These are phyloP conservation scores for Macaranga tanarius DNA, from an alignment of 441 rosid genomes.

Conservation along the genomic window DNA sequence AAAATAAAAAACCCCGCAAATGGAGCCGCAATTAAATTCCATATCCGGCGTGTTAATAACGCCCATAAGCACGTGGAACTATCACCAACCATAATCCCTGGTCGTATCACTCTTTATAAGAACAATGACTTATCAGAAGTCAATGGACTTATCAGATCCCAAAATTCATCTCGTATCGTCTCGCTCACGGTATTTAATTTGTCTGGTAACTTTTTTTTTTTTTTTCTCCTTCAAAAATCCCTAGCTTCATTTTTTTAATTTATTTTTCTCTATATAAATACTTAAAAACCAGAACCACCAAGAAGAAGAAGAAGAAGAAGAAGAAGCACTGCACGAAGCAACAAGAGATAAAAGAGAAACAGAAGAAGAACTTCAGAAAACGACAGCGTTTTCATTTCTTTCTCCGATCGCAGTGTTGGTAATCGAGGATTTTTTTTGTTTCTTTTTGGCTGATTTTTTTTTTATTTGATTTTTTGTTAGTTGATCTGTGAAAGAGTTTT, in stretches of 20 bases:
- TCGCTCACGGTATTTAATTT: conserved; percentile 43
- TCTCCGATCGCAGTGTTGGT: conserved; percentile 27
- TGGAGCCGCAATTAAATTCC: conserved; percentile 24
- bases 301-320: neutral
- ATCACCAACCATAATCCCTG: accelerated
- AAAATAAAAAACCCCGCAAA: conserved; percentile 27
- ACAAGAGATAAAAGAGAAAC: conserved; percentile 1
- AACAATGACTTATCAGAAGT: accelerated
- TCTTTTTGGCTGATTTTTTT: neutral
- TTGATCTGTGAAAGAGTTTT: neutral
- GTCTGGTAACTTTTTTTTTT: conserved; percentile 33
- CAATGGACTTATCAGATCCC: conserved; percentile 8
- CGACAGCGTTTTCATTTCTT: neutral
- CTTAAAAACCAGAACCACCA: conserved; percentile 23
- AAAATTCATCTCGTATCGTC: conserved; percentile 30
- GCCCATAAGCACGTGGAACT: accelerated
- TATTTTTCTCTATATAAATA: conserved; percentile 46
- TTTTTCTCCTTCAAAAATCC: conserved; percentile 44
- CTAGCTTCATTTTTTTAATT: conserved; percentile 30
- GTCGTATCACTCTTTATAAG: conserved; percentile 15
- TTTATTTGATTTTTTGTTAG: neutral
- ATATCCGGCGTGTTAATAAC: conserved; percentile 24
- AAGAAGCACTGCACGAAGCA: neutral
- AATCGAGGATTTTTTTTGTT: neutral
- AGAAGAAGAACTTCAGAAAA: conserved; percentile 1